Conservation (phyloP, 2,329 filamentous ascomycete genomes). For the Sporothrix globosa region DNA sequence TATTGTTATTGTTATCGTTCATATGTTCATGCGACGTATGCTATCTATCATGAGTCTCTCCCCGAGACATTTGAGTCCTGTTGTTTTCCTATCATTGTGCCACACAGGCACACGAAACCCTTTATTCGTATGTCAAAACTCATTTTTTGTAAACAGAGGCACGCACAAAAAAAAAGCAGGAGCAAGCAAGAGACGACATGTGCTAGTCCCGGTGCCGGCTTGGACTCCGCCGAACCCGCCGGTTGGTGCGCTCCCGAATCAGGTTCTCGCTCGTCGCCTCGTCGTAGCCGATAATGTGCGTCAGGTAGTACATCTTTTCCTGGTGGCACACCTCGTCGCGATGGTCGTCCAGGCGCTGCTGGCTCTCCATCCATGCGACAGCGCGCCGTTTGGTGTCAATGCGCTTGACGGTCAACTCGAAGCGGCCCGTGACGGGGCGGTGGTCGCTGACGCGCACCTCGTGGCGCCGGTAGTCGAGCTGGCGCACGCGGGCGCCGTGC, state of each 20-base stretch:
- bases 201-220: constrained; percentile 35
- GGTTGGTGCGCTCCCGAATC: constrained; percentile 48
- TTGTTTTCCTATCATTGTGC: constrained; percentile 9
- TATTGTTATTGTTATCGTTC: constrained; percentile 12
- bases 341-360: constrained; percentile 73
- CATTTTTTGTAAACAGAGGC: too few relatives aligned
- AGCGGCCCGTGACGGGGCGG: constrained; percentile 83
- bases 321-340: constrained; percentile 68
- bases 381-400: constrained; percentile 70
- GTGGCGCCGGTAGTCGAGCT: constrained; percentile 84
- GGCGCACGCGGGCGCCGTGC: constrained; percentile 69
- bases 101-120: background rate
- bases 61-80: background rate
- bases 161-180: background rate
- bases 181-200: background rate
- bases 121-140: background rate
- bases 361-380: constrained; percentile 70
- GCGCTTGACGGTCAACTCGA: constrained; percentile 82
- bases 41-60: background rate
- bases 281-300: constrained; percentile 58
- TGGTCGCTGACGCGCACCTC: constrained; percentile 92
- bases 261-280: constrained; percentile 53
- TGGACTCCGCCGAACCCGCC: constrained; percentile 38
- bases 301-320: constrained; percentile 64
- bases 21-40: constrained; percentile 23